phyloP scores from a whole-genome alignment of 257 asterid genomes.

The Solanum bukasovii region DNA sequence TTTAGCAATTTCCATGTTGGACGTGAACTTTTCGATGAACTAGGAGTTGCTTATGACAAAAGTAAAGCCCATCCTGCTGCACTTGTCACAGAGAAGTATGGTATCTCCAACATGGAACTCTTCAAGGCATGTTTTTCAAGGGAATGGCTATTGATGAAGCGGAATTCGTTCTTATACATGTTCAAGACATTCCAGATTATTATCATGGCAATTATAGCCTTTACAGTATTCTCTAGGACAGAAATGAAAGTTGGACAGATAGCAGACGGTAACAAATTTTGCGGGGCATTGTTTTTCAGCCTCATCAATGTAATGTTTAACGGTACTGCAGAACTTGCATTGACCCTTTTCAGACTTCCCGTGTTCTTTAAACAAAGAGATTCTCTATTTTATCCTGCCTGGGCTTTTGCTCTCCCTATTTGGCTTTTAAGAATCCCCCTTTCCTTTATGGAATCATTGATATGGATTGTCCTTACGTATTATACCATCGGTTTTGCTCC shows the following conservation, averaged over 20 bases:
- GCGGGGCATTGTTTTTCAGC: slow-evolving; percentile 77
- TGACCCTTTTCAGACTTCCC: slow-evolving; percentile 65
- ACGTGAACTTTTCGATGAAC: slow-evolving; percentile 48
- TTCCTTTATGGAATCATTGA: slow-evolving; percentile 71
- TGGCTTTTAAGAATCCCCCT: slow-evolving; percentile 82
- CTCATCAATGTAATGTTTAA: slow-evolving; percentile 84
- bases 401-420: slow-evolving; percentile 93
- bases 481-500: slow-evolving; percentile 96
- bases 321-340: slow-evolving; percentile 84
- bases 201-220: slow-evolving; percentile 68
- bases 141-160: slow-evolving; percentile 84
- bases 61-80: slow-evolving; percentile 79
- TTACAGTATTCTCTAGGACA: slow-evolving; percentile 81
- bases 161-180: slow-evolving; percentile 68
- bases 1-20: slow-evolving; percentile 67
- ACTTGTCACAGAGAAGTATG: slow-evolving; percentile 69
- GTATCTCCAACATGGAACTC: slow-evolving; percentile 74
- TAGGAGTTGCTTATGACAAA: slow-evolving; percentile 59
- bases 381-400: slow-evolving; percentile 79
- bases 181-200: slow-evolving; percentile 85
- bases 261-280: slow-evolving; percentile 67
- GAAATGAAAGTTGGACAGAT: slow-evolving; percentile 63
- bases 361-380: slow-evolving; percentile 90
- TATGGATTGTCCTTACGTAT: slow-evolving; percentile 81
- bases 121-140: slow-evolving; percentile 68